phyloP scores from a whole-genome alignment of 176 grass and related monocot species.

The Melocanna baccifera region DNA sequence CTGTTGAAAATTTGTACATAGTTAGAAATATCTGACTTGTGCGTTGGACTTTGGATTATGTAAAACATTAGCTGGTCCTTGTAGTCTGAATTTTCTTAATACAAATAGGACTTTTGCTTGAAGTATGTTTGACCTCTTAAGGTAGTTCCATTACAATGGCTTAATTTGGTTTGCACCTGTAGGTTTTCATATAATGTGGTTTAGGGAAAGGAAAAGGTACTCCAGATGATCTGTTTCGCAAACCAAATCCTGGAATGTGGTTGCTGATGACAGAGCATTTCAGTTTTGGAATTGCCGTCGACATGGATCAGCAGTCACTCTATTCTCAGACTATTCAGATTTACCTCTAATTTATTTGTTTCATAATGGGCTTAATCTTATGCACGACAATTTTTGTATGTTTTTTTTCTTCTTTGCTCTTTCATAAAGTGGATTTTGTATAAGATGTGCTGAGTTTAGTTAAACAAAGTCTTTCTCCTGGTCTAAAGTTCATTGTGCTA shows the following conservation, averaged over 20 bases:
- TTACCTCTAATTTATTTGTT: background rate
- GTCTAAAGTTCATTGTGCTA: slow-evolving; percentile 7
- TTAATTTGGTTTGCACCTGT: slow-evolving; percentile 34
- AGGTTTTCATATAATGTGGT: slow-evolving; percentile 93
- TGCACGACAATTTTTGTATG: background rate
- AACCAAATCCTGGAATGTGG: slow-evolving; percentile 91
- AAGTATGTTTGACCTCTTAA: slow-evolving; percentile 1
- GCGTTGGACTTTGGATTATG: background rate
- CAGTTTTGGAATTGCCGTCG: slow-evolving; percentile 67
- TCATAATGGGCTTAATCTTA: background rate
- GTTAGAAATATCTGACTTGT: background rate
- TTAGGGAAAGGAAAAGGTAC: slow-evolving; percentile 50
- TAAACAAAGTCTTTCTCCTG: background rate
- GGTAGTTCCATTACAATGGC: slow-evolving; percentile 1
- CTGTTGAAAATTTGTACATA: background rate
- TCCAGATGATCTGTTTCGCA: slow-evolving; percentile 63
- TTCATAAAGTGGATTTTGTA: slow-evolving; percentile 8
- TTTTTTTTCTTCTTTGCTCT: background rate
- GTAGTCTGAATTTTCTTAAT: background rate
- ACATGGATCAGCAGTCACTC: slow-evolving; percentile 68
- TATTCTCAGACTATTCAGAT: background rate
- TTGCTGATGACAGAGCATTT: slow-evolving; percentile 71
- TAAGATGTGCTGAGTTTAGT: background rate
- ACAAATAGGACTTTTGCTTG: background rate
- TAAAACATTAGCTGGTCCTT: background rate